Percentiles rank a stretch among this genome's conserved stretches.
phyloP scores from a whole-genome alignment of 371 early-diverging fungal species.

The Parasitella parasitica region DNA sequence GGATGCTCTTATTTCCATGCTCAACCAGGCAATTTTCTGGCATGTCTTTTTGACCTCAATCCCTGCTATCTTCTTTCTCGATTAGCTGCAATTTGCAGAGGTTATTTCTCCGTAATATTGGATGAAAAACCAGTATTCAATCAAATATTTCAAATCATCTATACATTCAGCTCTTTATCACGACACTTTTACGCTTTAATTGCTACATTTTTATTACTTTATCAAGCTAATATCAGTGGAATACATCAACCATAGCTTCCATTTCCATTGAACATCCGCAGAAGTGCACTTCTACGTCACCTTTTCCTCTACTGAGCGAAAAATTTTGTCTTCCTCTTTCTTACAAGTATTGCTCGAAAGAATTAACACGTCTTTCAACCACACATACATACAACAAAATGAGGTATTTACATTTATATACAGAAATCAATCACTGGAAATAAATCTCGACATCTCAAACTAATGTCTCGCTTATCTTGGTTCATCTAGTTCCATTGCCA shows the following conservation, averaged over 20 bases:
- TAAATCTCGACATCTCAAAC: too few species aligned
- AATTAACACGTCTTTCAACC: neutral
- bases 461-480: too few species aligned
- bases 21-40: neutral
- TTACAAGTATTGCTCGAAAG: neutral
- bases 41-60: too few species aligned
- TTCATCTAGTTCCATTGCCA: slow-evolving; percentile 16
- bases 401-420: neutral
- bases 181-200: too few species aligned
- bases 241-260: neutral
- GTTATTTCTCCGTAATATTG: neutral
- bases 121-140: too few species aligned
- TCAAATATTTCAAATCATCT: too few species aligned
- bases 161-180: too few species aligned
- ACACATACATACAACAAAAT: neutral
- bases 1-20: neutral
- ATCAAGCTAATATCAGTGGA: neutral
- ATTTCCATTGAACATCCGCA: neutral
- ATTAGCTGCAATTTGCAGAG: neutral
- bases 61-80: too few species aligned
- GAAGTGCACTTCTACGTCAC: neutral
- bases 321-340: neutral
- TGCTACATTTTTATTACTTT: too few species aligned
- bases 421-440: neutral
- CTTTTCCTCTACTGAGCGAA: neutral